A percentile compares a stretch with the other conserved stretches of the same genome.
Conservation (phyloP, 352 stramenopile species). For the Globisporangium solare region DNA sequence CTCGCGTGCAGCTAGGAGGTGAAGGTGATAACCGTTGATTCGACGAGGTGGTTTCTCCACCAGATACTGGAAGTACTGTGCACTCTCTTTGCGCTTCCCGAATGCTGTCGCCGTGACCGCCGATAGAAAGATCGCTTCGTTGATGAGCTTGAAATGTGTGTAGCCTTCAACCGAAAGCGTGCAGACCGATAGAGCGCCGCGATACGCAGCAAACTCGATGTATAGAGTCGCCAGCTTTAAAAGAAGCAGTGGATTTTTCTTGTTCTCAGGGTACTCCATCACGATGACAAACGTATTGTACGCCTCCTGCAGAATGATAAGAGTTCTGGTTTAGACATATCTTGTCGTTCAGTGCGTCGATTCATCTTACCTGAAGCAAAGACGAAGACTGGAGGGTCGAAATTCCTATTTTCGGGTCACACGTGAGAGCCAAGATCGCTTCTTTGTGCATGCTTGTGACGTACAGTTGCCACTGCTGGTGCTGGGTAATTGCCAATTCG, state of each 20-base stretch:
- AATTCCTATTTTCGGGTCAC: constrained; percentile 5
- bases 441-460: constrained; percentile 36
- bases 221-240: constrained; percentile 61
- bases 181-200: constrained; percentile 58
- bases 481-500: constrained; percentile 56
- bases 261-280: constrained; percentile 73
- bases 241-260: constrained; percentile 49
- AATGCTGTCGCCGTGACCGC: constrained; percentile 51
- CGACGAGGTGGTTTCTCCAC: constrained; percentile 50
- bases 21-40: constrained; percentile 46
- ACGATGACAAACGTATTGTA: constrained; percentile 79
- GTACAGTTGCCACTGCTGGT: constrained; percentile 48
- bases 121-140: constrained; percentile 64
- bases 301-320: constrained; percentile 25
- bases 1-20: constrained; percentile 50
- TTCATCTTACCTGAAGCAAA: constrained; percentile 8
- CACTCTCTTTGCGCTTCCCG: constrained; percentile 49
- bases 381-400: constrained; percentile 9
- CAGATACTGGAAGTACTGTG: constrained; percentile 71
- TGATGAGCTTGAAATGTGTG: constrained; percentile 24
- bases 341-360: background rate
- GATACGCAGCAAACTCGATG: constrained; percentile 58
- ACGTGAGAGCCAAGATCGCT: constrained; percentile 15
- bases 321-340: background rate
- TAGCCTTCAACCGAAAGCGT: constrained; percentile 66